Conservation (phyloP, 345 rosid species). For the Mercurialis annua region DNA sequence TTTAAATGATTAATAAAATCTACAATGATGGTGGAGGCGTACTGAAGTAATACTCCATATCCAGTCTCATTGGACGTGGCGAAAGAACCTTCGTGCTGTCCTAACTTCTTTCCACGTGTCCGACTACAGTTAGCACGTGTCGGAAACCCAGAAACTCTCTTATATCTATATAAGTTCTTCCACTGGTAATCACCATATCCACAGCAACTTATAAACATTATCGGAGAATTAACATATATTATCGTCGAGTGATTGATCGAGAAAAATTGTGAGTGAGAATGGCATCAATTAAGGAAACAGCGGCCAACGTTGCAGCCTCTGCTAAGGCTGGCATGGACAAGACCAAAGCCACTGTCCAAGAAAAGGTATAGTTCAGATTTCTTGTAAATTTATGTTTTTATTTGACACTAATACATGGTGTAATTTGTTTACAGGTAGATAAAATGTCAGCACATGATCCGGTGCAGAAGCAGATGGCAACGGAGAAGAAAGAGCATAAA, state of each 20-base stretch:
- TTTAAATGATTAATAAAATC: no score
- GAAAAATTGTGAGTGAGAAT: no score
- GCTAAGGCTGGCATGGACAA: constrained; percentile 80
- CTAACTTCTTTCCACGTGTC: not conserved
- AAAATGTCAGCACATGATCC: constrained; percentile 51
- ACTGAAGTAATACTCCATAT: no score
- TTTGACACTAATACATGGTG: no score
- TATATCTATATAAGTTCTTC: not conserved
- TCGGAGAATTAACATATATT: not conserved
- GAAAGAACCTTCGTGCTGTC: no score
- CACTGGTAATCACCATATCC: not conserved
- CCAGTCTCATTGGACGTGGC: not conserved
- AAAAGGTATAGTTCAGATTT: no score
- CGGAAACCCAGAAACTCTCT: not conserved
- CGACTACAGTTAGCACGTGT: not conserved
- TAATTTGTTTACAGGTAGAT: constrained; percentile 38
- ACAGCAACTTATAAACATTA: not conserved
- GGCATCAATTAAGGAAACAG: constrained; percentile 56
- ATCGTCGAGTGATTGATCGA: not conserved
- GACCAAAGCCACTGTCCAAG: constrained; percentile 58
- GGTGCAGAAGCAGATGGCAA: constrained; percentile 51
- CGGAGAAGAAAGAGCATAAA: constrained; percentile 48
- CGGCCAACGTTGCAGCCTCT: constrained; percentile 68
- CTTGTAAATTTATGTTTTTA: not conserved
- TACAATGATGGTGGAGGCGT: no score